phyloP scores from a whole-genome alignment of 495 filamentous ascomycete species.

The Aspergillus bridgeri region DNA sequence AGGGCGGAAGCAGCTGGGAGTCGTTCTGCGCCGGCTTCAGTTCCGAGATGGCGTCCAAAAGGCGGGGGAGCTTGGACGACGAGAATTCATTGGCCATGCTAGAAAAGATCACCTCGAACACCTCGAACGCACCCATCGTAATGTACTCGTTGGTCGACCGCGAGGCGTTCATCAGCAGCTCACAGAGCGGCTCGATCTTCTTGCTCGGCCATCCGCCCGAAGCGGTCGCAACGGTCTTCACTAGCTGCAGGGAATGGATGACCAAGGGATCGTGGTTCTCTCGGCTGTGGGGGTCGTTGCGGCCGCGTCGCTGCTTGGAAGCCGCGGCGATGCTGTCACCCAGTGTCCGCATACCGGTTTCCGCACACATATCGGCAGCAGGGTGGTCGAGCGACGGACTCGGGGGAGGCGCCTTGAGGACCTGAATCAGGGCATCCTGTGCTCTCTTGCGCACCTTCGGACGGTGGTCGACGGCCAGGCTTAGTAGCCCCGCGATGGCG shows the following conservation, averaged over 20 bases:
- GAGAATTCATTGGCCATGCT: constrained; percentile 83
- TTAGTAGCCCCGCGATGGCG: constrained; percentile 82
- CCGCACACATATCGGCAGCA: constrained; percentile 91
- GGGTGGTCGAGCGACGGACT: constrained; percentile 91
- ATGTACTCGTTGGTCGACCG: constrained; percentile 88
- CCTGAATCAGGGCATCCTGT: constrained; percentile 80
- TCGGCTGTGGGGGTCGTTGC: constrained; percentile 36
- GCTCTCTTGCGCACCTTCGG: constrained; percentile 95
- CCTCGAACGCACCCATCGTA: constrained; percentile 91
- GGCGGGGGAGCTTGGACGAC: constrained; percentile 80
- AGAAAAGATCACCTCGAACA: constrained; percentile 93
- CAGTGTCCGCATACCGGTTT: constrained; percentile 75
- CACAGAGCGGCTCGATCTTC: constrained; percentile 88
- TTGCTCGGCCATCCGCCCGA: constrained; percentile 96
- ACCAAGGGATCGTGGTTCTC: constrained; percentile 72
- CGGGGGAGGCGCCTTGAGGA: constrained; percentile 78
- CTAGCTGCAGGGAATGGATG: constrained; percentile 86
- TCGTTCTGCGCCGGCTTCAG: constrained; percentile 86
- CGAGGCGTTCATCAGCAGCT: constrained; percentile 82
- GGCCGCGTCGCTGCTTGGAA: constrained; percentile 59
- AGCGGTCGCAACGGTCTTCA: constrained; percentile 79
- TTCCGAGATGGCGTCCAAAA: constrained; percentile 84
- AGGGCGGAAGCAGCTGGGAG: constrained; percentile 87
- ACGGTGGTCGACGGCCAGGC: constrained; percentile 77
- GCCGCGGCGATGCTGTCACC: constrained; percentile 62